Percentiles rank a stretch among this genome's conserved stretches.
phyloP scores from a whole-genome alignment of 2,329 filamentous ascomycete species.

The Metarhizium rileyi region DNA sequence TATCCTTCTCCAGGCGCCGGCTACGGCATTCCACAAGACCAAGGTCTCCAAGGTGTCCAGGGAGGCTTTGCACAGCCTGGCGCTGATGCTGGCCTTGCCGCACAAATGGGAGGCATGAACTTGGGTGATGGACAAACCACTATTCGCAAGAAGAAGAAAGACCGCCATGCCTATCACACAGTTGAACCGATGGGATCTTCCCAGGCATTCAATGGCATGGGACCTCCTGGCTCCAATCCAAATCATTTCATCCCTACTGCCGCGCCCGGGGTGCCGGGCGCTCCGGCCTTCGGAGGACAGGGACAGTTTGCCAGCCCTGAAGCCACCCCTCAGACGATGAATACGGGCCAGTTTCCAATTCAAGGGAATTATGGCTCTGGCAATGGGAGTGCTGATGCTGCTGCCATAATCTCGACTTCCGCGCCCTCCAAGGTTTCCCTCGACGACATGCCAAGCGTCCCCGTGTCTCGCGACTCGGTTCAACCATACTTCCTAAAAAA shows the following conservation, averaged over 20 bases:
- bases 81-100: constrained; percentile 44
- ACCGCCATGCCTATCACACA: constrained; percentile 84
- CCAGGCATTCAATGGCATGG: constrained; percentile 60
- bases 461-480: constrained; percentile 69
- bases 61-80: constrained; percentile 20
- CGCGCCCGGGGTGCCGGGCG: constrained; percentile 13
- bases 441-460: constrained; percentile 88
- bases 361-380: constrained; percentile 25
- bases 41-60: constrained; percentile 19
- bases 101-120: constrained; percentile 71
- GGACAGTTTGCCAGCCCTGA: constrained; percentile 37
- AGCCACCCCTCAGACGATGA: constrained; percentile 29
- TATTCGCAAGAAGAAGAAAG: constrained; percentile 75
- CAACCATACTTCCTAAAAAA: constrained; percentile 80
- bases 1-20: constrained; percentile 12
- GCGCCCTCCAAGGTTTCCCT: constrained; percentile 58
- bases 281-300: constrained; percentile 29
- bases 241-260: constrained; percentile 28
- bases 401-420: constrained; percentile 23
- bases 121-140: constrained; percentile 45
- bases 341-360: constrained; percentile 50
- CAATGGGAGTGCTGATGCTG: constrained; percentile 16
- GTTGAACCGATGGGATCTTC: constrained; percentile 64
- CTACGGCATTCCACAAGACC: constrained; percentile 24
- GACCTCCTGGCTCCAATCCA: constrained; percentile 42